Base-by-base conservation (phyloP, 1,284 basidiomycete species). In the Meripilus lineatus region DNA sequence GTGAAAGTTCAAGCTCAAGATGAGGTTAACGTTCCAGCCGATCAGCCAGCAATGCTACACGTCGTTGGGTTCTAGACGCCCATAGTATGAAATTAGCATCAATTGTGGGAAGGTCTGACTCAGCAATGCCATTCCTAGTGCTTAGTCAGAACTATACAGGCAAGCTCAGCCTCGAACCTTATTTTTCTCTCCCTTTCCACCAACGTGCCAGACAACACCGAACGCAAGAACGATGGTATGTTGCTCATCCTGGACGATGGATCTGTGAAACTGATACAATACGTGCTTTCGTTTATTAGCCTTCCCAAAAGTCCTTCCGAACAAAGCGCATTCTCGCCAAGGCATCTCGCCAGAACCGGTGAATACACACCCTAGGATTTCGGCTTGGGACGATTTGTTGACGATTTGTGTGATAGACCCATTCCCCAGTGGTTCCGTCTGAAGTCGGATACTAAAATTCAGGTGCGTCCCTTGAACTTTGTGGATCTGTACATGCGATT, bases 391-490 rank as follows among this genome's bases (percentile, higher is more conserved):
- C 36, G 34, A 11, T 24, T 34, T 37, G 18, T 24, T 36, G n/a
- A 47, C 39, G 13, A 36, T 38, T 11, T 25, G 30, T 34, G 51
- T 39, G 51, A 23, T 47, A 91, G 89, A 65, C 93, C 93, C 55
- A 95, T 98, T 54, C 94, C 93, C 54, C 92, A 95, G 65, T 98
- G 93, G 94, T 97, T 94, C 84, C 91, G 93, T 59, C 77, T 97
- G 55, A 97, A 96, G 81, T 87, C 91, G 58, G 94, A 93, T 69
- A 89, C 82, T 53, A 94, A 93, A 74, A 94, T 94, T 62, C 89
- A 92, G 70, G 89, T 93, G 65, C 66, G 84, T 59, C 15, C n/a
- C 18, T 17, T 2, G n/a, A 38, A 28, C 7, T 7, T 20, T n/a
- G n/a, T n/a, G n/a, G n/a, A n/a, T n/a, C n/a, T n/a, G n/a, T n/a